A percentile compares a stretch with the other conserved stretches of the same genome.
phyloP scores from a whole-genome alignment of 163 green algal species.

The Trebouxia gelatinosa region DNA sequence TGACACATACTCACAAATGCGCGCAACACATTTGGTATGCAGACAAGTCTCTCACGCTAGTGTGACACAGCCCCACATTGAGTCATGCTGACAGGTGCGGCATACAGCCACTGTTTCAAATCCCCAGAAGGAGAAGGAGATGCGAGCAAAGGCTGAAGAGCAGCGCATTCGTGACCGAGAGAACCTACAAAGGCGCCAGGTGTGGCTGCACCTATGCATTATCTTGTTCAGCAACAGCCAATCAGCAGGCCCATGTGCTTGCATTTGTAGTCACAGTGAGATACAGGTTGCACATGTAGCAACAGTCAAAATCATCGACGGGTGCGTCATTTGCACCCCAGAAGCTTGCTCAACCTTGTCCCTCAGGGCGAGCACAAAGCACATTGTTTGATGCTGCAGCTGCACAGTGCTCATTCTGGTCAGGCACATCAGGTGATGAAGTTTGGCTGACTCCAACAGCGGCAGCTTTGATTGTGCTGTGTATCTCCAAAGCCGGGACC shows the following conservation, averaged over 20 bases:
- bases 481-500: too few species aligned
- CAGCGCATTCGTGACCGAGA: conserved; percentile 49
- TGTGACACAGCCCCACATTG: too few species aligned
- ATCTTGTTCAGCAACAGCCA: background rate
- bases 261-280: background rate
- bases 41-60: conserved; percentile 10
- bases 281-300: background rate
- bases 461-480: too few species aligned
- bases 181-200: conserved; percentile 32
- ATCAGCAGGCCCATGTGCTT: background rate
- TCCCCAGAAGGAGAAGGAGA: conserved; percentile 55
- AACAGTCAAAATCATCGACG: background rate
- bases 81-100: conserved; percentile 33
- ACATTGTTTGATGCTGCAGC: background rate
- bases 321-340: background rate
- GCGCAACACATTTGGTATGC: too few species aligned
- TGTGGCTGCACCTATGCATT: background rate
- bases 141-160: conserved; percentile 61
- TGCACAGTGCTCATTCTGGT: too few species aligned
- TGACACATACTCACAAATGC: too few species aligned
- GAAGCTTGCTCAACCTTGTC: too few species aligned
- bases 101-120: conserved; percentile 55
- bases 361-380: background rate
- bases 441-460: too few species aligned
- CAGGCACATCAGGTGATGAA: too few species aligned